A percentile compares a stretch with the other conserved stretches of the same genome.
Evolutionary conservation across 495 filamentous ascomycete species (phyloP).

Genomic region (Aspergillus diversus): DNA sequence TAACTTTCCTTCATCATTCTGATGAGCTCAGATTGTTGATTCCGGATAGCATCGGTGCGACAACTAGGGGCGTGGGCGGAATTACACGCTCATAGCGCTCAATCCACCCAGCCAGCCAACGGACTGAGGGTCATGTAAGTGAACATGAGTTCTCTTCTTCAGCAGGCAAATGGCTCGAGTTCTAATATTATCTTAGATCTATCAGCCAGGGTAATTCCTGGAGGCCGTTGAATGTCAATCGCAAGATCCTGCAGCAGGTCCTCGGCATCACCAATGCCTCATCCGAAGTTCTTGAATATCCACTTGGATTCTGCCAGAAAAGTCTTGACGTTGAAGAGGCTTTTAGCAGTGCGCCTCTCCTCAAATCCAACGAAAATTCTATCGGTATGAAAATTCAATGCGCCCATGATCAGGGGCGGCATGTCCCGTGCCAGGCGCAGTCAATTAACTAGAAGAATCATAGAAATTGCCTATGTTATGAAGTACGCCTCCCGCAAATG

Average conservation of each 20-base stretch:
- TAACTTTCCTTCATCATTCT: slow-evolving; percentile 3
- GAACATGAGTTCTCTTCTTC: too few species aligned
- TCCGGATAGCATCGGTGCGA: background rate
- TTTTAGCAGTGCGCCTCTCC: slow-evolving; percentile 32
- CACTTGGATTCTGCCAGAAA: slow-evolving; percentile 45
- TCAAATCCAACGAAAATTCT: slow-evolving; percentile 25
- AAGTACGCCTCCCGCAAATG: slow-evolving; percentile 45
- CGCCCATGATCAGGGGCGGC: too few species aligned
- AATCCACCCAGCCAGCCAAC: background rate
- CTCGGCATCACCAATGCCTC: slow-evolving; percentile 29
- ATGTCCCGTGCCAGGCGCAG: background rate
- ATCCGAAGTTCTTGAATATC: slow-evolving; percentile 38
- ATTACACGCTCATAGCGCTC: background rate
- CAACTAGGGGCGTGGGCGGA: slow-evolving; percentile 1
- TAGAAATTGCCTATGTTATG: slow-evolving; percentile 46
- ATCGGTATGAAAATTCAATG: slow-evolving; percentile 27
- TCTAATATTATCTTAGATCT: slow-evolving; percentile 32
- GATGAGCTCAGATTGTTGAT: background rate
- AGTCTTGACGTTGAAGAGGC: slow-evolving; percentile 40
- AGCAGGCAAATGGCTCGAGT: background rate
- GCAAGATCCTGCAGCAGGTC: slow-evolving; percentile 37
- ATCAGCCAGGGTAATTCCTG: slow-evolving; percentile 48
- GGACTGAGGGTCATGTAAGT: slow-evolving; percentile 37
- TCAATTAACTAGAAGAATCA: slow-evolving; percentile 7
- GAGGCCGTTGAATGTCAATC: slow-evolving; percentile 42